Evolutionary conservation across 1,284 basidiomycete genomes (phyloP).

Genomic region (Ganoderma meredithae): DNA sequence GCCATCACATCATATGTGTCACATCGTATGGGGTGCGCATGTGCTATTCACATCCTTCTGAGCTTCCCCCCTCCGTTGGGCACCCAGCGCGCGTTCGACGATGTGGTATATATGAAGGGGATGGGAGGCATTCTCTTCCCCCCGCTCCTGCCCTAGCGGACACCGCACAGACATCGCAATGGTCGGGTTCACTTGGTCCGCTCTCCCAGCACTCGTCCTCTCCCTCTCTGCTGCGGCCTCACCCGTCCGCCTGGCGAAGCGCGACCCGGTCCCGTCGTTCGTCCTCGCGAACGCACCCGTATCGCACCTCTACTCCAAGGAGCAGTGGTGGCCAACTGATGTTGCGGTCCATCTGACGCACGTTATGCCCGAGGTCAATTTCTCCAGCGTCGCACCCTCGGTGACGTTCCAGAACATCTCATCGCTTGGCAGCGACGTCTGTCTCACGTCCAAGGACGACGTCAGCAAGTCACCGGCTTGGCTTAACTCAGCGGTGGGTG

Average conservation of each 20-base stretch:
- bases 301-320: slow-evolving; percentile 40
- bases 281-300: slow-evolving; percentile 38
- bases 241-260: slow-evolving; percentile 20
- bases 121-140: not conserved
- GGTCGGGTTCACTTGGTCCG: slow-evolving; percentile 19
- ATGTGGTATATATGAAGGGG: slow-evolving; percentile 8
- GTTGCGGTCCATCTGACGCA: slow-evolving; percentile 41
- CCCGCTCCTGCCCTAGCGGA: slow-evolving; percentile 13
- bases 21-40: not conserved
- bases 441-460: slow-evolving; percentile 41
- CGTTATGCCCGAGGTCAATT: slow-evolving; percentile 37
- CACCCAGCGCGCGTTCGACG: not conserved
- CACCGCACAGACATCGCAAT: slow-evolving; percentile 17
- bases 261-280: slow-evolving; percentile 39
- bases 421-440: slow-evolving; percentile 34
- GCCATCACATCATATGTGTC: not conserved
- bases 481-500: slow-evolving; percentile 36
- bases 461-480: slow-evolving; percentile 38
- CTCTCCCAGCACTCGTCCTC: slow-evolving; percentile 18
- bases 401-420: slow-evolving; percentile 35
- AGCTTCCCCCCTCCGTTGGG: not conserved
- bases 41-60: slow-evolving; percentile 4
- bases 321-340: slow-evolving; percentile 44
- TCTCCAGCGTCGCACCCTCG: slow-evolving; percentile 25
- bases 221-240: slow-evolving; percentile 19